These are phyloP conservation scores for Aspergillus brunneoviolaceus DNA, from an alignment of 2,329 filamentous ascomycete species.

Conservation along the genomic window DNA sequence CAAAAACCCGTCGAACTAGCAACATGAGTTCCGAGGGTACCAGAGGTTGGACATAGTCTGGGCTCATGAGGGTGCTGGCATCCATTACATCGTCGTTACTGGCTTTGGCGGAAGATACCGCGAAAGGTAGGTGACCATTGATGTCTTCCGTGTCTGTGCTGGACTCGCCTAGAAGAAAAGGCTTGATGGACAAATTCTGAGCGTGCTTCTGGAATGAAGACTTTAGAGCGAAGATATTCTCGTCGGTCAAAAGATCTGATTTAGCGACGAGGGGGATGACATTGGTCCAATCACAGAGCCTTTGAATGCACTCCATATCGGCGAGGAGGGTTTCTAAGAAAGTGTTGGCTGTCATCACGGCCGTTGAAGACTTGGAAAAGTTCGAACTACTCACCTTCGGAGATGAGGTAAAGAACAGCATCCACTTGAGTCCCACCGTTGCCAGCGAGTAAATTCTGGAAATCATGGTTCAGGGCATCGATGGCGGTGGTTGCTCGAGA, in stretches of 20 bases:
- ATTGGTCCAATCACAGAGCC: slow-evolving; percentile 72
- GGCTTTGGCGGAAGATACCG: slow-evolving; percentile 71
- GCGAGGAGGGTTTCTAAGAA: slow-evolving; percentile 55
- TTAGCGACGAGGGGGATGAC: slow-evolving; percentile 80
- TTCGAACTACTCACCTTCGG: slow-evolving; percentile 58
- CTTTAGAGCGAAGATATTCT: slow-evolving; percentile 62
- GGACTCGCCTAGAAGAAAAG: slow-evolving; percentile 64
- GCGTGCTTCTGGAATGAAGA: slow-evolving; percentile 42
- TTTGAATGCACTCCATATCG: slow-evolving; percentile 71
- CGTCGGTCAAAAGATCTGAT: slow-evolving; percentile 65
- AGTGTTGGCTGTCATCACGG: slow-evolving; percentile 1
- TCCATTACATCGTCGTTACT: slow-evolving; percentile 83
- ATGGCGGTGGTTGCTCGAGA: slow-evolving; percentile 62
- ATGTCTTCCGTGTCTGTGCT: slow-evolving; percentile 23
- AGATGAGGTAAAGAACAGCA: slow-evolving; percentile 77
- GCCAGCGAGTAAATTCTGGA: slow-evolving; percentile 75
- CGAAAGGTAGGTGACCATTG: slow-evolving; percentile 58
- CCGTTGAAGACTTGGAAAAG: not conserved
- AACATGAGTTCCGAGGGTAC: slow-evolving; percentile 69
- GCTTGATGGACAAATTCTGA: slow-evolving; percentile 53
- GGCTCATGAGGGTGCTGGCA: slow-evolving; percentile 87
- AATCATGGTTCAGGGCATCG: slow-evolving; percentile 67
- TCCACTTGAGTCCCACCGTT: slow-evolving; percentile 83
- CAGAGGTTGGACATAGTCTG: slow-evolving; percentile 82
- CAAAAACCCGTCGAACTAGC: slow-evolving; percentile 74